Percentiles rank a stretch among this genome's conserved stretches.
These are phyloP conservation scores for Dendryphion nanum DNA, from an alignment of 2,329 filamentous ascomycete species.

Conservation along the genomic window DNA sequence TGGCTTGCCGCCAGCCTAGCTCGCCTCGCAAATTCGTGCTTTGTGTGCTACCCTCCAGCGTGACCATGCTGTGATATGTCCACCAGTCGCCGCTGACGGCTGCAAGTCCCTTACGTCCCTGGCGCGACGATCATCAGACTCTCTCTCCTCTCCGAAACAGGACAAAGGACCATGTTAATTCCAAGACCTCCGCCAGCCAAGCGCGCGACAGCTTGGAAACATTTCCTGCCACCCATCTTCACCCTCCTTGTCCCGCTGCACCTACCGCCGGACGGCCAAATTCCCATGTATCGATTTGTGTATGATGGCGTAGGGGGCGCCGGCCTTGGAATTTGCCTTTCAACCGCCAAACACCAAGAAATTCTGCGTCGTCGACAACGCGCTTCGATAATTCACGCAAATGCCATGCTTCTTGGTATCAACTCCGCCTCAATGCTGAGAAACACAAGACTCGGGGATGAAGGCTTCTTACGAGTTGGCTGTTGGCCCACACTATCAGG, in stretches of 20 bases:
- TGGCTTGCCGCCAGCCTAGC: background rate
- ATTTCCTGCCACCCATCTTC: background rate
- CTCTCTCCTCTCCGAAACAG: slow-evolving; percentile 1
- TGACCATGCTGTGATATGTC: background rate
- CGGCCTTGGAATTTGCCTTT: background rate
- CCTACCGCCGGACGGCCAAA: slow-evolving; percentile 1
- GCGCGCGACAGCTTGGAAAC: slow-evolving; percentile 3
- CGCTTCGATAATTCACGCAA: slow-evolving; percentile 1
- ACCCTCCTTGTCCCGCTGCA: background rate
- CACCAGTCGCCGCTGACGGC: slow-evolving; percentile 1
- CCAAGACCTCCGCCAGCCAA: slow-evolving; percentile 2
- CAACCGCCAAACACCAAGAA: slow-evolving; percentile 7
- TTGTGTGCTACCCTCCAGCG: background rate
- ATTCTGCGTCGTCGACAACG: background rate
- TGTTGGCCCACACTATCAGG: too few relatives aligned
- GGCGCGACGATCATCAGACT: slow-evolving; percentile 5
- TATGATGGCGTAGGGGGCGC: slow-evolving; percentile 1
- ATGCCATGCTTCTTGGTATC: slow-evolving; percentile 7
- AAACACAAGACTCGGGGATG: background rate
- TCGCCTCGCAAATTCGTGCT: background rate
- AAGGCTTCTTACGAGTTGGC: background rate
- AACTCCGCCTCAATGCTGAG: slow-evolving; percentile 8
- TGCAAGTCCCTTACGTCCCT: background rate
- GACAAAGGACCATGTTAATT: background rate
- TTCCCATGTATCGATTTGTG: background rate